phyloP scores from a whole-genome alignment of 306 rosid species.

The Glycine soja region DNA sequence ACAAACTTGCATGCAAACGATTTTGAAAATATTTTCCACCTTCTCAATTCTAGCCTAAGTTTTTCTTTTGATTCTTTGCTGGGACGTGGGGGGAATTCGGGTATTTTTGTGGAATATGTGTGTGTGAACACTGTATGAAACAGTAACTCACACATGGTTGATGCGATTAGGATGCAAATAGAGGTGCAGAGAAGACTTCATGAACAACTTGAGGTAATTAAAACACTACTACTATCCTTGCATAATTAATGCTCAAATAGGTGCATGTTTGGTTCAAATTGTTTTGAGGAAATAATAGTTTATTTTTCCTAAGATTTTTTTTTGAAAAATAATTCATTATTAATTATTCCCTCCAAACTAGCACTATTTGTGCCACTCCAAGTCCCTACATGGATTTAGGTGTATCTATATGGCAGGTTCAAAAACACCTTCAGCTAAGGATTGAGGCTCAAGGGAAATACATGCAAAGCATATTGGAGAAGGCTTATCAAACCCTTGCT shows the following conservation, averaged over 20 bases:
- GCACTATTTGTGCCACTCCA: neutral
- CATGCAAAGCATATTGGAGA: conserved; percentile 98
- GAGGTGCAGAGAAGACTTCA: conserved; percentile 99
- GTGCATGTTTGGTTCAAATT: conserved; percentile 1
- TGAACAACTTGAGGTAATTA: conserved; percentile 91
- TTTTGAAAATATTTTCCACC: conserved; percentile 12
- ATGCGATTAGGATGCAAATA: conserved; percentile 96
- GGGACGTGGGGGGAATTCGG: conserved; percentile 48
- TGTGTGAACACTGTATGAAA: conserved; percentile 56
- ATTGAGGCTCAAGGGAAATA: conserved; percentile 99
- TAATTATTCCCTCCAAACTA: neutral
- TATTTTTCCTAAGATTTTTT: neutral
- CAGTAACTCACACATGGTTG: conserved; percentile 75
- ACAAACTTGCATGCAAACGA: conserved; percentile 23
- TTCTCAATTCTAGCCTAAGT: neutral
- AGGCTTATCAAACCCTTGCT: conserved; percentile 98
- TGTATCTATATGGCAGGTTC: conserved; percentile 67
- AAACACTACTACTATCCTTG: neutral
- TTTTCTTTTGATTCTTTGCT: conserved; percentile 33
- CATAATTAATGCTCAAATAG: neutral
- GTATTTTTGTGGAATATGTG: conserved; percentile 56
- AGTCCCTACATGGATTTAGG: conserved; percentile 13
- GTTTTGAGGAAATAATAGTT: neutral
- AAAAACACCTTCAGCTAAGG: conserved; percentile 92
- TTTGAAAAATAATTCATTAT: neutral